Conservation (phyloP, 2,329 filamentous ascomycete genomes). For the Claviceps arundinis region DNA sequence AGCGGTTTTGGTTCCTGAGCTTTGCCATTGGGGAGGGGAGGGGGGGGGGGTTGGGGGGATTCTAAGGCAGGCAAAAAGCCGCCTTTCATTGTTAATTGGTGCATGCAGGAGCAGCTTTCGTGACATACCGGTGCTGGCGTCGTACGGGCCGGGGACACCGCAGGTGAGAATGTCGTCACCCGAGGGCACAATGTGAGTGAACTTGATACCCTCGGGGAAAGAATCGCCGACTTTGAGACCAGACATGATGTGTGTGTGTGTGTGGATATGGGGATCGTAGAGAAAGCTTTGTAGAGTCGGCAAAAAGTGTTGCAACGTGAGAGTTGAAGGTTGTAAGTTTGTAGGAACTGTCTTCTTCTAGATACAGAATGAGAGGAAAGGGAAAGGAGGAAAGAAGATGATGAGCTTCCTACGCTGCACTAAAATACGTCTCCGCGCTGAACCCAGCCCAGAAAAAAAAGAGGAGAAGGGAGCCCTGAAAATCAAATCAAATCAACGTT, state of each 20-base stretch:
- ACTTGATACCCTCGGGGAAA: constrained; percentile 70
- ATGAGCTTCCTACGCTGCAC: too few species aligned
- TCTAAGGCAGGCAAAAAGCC: neutral
- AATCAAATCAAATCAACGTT: too few species aligned
- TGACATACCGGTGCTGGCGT: constrained; percentile 57
- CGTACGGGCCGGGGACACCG: constrained; percentile 63
- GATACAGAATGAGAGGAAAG: too few species aligned
- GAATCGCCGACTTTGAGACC: constrained; percentile 66
- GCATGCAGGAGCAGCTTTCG: neutral
- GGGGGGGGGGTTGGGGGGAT: too few species aligned
- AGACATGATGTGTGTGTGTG: constrained; percentile 28
- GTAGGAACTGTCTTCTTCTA: too few species aligned
- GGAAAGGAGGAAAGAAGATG: too few species aligned
- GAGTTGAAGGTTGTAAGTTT: too few species aligned
- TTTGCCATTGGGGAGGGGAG: neutral
- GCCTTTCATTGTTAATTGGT: too few species aligned
- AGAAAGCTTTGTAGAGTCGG: neutral
- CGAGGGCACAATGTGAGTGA: constrained; percentile 72
- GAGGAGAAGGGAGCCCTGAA: too few species aligned
- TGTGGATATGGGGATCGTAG: neutral
- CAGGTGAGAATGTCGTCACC: constrained; percentile 62
- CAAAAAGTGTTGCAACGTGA: too few species aligned
- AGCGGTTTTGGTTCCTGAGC: neutral
- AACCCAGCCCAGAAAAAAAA: too few species aligned
- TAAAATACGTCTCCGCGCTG: too few species aligned